These are phyloP conservation scores for Phytophthora aleatoria DNA, from an alignment of 352 stramenopile species.

Conservation along the genomic window DNA sequence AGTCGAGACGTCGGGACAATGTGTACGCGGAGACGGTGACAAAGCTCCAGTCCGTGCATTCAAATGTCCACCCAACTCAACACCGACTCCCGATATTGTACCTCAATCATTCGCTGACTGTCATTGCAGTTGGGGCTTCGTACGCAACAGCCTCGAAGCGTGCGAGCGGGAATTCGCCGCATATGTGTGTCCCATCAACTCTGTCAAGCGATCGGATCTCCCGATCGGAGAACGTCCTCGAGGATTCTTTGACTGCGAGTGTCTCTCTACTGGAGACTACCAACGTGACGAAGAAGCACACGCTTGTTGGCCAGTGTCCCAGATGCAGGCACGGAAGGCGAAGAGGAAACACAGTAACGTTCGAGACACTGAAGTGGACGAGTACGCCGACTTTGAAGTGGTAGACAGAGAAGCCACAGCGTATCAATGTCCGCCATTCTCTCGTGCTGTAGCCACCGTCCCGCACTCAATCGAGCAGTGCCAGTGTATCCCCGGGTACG, in stretches of 20 bases:
- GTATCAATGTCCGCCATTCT: conserved; percentile 70
- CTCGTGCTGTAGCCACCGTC: conserved; percentile 50
- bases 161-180: conserved; percentile 61
- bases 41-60: conserved; percentile 20
- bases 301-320: conserved; percentile 41
- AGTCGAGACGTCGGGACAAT: conserved; percentile 77
- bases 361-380: conserved; percentile 2
- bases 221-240: conserved; percentile 42
- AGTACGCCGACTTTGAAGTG: conserved; percentile 32
- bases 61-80: conserved; percentile 47
- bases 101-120: conserved; percentile 71
- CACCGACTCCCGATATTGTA: conserved; percentile 30
- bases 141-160: conserved; percentile 44
- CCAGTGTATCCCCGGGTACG: conserved; percentile 73
- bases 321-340: conserved; percentile 25
- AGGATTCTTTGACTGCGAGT: conserved; percentile 83
- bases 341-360: conserved; percentile 25
- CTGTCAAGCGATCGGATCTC: conserved; percentile 47
- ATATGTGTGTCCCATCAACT: conserved; percentile 71
- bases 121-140: conserved; percentile 75
- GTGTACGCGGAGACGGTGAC: conserved; percentile 26
- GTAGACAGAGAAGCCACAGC: conserved; percentile 19
- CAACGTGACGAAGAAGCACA: conserved; percentile 63
- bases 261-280: conserved; percentile 48
- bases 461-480: conserved; percentile 79